Evolutionary conservation across 1,139 yeast species (phyloP), one percentile per base, ranked within the genome.

Genomic region (Kodamaea derodonti): DNA sequence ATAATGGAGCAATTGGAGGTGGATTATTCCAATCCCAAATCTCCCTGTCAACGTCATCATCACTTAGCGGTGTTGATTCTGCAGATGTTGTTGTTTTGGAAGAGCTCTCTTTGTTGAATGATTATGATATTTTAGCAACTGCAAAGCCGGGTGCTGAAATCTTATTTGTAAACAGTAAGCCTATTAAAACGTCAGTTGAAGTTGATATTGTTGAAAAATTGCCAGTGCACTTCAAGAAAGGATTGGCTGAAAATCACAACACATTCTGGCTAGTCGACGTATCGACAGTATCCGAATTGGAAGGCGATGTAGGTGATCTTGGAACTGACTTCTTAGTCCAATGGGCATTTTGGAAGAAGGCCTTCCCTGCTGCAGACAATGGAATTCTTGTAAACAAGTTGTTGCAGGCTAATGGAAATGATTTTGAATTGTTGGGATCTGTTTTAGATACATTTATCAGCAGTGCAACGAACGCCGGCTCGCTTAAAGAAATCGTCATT

Each of bases 11-110:
- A 16, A 73, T 73, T 30, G 94, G 92, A 26, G 95, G 94, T 27
- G 96, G 96, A 43, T 57, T 78, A n/a, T 79, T 82, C 57, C 87
- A 84, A 57, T 73, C 90, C n/a, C 90, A 84, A 54, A 59, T 88
- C 38, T 65, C 72, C 14, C 67, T 80, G 10, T 57, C 69, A 12
- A 14, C 6, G 8, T 27, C 45, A 7, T 34, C 29, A 20, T 44
- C 57, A n/a, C 47, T 58, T 24, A 54, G 65, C 20, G 46, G 62
- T n/a, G 63, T 76, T 34, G 83, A 80, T 40, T 59, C 72, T 27
- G 82, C 86, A 13, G 81, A 80, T 48, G 68, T 84, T 25, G 72
- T 80, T 14, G 53, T 85, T 31, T 75, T 88, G 42, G 86, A 82
- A 47, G 78, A 78, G 49, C 52, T 66, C 18, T 58, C 69, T 6